Evolutionary conservation across 2,329 filamentous ascomycete genomes (phyloP).

Genomic region (Alternaria gaisen): DNA sequence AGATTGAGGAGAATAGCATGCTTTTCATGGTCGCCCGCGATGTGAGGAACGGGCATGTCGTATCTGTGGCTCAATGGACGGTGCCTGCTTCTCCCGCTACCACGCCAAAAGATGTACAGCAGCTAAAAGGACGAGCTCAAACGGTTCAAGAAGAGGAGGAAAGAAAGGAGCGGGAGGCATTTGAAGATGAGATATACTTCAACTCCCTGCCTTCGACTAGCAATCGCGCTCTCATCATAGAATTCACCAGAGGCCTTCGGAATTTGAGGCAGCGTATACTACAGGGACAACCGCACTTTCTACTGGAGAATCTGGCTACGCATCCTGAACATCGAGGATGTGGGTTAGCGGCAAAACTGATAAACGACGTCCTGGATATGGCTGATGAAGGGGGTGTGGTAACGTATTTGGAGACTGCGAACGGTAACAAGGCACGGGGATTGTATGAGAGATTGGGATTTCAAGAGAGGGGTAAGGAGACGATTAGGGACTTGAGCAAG

Average conservation of each 20-base stretch:
- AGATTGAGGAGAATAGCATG: conserved; percentile 20
- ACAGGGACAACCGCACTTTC: conserved; percentile 23
- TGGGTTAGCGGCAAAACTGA: conserved; percentile 33
- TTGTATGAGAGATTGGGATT: conserved; percentile 41
- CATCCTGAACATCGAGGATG: conserved; percentile 34
- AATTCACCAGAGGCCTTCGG: conserved; percentile 27
- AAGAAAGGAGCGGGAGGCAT: conserved; percentile 29
- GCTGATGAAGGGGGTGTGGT: conserved; percentile 29
- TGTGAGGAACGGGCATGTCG: conserved; percentile 13
- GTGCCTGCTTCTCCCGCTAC: conserved; percentile 9
- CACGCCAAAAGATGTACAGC: too few species aligned
- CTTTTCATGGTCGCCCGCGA: conserved; percentile 28
- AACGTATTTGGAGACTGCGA: conserved; percentile 40
- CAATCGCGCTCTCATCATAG: conserved; percentile 40
- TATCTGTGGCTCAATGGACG: conserved; percentile 42
- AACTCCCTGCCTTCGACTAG: conserved; percentile 30
- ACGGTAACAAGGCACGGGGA: conserved; percentile 33
- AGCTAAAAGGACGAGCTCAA: too few species aligned
- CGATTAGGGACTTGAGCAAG: conserved; percentile 26
- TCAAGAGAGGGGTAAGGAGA: conserved; percentile 27
- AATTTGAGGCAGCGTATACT: conserved; percentile 25
- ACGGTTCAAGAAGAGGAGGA: conserved; percentile 14
- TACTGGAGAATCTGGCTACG: conserved; percentile 41
- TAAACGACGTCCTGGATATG: conserved; percentile 21
- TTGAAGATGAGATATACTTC: conserved; percentile 35